Conservation (phyloP, 192 early-diverging fungal species). For the Pecoramyces ruminantium region DNA sequence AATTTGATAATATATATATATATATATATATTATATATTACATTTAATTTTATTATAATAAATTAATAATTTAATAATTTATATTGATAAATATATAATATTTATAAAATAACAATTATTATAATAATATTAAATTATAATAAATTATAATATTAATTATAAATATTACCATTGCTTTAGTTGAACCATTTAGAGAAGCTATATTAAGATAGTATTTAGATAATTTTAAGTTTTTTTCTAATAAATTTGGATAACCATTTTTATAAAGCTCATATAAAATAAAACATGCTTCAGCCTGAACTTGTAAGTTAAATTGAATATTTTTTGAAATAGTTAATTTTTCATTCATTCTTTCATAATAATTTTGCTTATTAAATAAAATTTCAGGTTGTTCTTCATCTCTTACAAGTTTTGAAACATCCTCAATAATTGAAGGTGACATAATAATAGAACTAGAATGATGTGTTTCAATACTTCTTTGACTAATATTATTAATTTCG, state of each 20-base stretch:
- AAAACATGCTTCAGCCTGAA: not conserved
- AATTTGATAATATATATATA: no score
- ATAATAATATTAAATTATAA: no score
- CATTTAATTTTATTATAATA: no score
- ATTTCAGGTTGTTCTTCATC: not conserved
- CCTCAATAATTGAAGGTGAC: not conserved
- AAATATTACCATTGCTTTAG: not conserved
- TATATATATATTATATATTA: no score
- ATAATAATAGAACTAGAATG: not conserved
- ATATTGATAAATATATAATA: no score
- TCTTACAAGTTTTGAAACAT: not conserved
- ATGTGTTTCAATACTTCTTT: not conserved
- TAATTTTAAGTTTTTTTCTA: not conserved
- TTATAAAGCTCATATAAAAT: not conserved
- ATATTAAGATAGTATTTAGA: not conserved
- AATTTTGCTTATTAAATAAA: not conserved
- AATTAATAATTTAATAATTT: no score
- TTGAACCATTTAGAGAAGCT: not conserved
- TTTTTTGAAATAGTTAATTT: not conserved
- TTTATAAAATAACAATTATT: no score
- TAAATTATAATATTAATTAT: no score
- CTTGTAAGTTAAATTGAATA: not conserved
- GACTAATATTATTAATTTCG: not conserved
- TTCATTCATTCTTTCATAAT: not conserved
- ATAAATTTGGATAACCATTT: not conserved